phyloP scores from a whole-genome alignment of 1,284 basidiomycete genomes.

The Cryptococcus sp. region DNA sequence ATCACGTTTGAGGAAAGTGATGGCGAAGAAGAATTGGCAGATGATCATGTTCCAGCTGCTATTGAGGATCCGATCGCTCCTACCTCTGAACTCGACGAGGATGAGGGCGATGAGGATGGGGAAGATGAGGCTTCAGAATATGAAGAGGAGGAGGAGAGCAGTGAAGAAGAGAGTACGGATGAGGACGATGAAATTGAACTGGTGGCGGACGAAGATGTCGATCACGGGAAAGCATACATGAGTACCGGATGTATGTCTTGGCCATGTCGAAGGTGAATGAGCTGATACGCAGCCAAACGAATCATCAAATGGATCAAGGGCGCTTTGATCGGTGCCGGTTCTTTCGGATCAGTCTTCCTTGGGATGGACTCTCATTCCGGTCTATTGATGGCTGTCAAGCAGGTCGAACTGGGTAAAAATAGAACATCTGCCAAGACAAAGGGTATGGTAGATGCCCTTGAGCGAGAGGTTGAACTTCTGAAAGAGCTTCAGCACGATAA shows the following conservation, averaged over 20 bases:
- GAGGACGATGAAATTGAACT: slow-evolving; percentile 30
- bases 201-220: slow-evolving; percentile 51
- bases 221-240: slow-evolving; percentile 55
- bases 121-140: slow-evolving; percentile 31
- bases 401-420: slow-evolving; percentile 88
- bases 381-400: slow-evolving; percentile 97
- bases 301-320: slow-evolving; percentile 98
- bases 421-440: slow-evolving; percentile 91
- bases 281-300: slow-evolving; percentile 50
- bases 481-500: slow-evolving; percentile 94
- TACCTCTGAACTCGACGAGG: slow-evolving; percentile 18
- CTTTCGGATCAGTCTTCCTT: slow-evolving; percentile 91
- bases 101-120: slow-evolving; percentile 32
- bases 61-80: slow-evolving; percentile 12
- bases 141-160: slow-evolving; percentile 44
- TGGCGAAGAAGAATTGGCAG: slow-evolving; percentile 18
- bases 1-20: slow-evolving; percentile 49
- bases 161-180: slow-evolving; percentile 43
- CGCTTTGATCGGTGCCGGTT: slow-evolving; percentile 93
- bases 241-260: slow-evolving; percentile 55
- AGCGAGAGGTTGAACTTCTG: slow-evolving; percentile 92
- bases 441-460: slow-evolving; percentile 89
- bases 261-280: background rate
- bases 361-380: slow-evolving; percentile 96
- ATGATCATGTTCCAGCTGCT: slow-evolving; percentile 5